Conservation (phyloP, 2,329 filamentous ascomycete species). For the Colletotrichum endophyticum region DNA sequence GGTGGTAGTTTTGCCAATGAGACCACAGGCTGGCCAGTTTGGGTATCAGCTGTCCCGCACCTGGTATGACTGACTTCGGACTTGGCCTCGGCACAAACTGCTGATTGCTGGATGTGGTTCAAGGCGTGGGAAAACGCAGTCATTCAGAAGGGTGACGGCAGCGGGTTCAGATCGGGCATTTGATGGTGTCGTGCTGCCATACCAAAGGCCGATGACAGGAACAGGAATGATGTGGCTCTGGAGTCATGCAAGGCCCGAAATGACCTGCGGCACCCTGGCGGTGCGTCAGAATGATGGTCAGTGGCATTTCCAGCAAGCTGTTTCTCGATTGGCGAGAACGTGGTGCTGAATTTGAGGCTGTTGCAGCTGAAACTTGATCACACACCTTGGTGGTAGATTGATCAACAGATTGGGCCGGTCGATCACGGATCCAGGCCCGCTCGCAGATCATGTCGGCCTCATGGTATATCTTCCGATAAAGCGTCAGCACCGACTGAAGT, state of each 20-base stretch:
- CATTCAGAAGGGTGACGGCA: not conserved
- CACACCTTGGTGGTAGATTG: not conserved
- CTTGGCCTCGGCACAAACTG: not conserved
- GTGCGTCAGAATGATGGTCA: not conserved
- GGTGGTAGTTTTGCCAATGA: not conserved
- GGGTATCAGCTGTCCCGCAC: not conserved
- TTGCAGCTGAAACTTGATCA: not conserved
- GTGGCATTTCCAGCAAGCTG: not conserved
- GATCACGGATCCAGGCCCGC: not conserved
- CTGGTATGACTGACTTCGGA: not conserved
- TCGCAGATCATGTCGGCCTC: not conserved
- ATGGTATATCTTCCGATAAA: not conserved
- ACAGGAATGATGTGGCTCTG: not conserved
- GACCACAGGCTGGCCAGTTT: not conserved
- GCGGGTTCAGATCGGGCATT: not conserved
- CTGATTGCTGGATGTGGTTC: not conserved
- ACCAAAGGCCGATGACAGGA: not conserved
- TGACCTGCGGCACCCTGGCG: not conserved
- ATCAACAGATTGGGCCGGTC: slow-evolving; percentile 1
- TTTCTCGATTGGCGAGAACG: not conserved
- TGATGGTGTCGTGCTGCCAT: not conserved
- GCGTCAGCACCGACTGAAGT: not conserved
- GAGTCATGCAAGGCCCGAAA: not conserved
- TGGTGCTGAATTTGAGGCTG: slow-evolving; percentile 13
- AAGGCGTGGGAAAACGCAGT: not conserved